These are phyloP conservation scores for Helianthus annuus DNA, from an alignment of 129 eudicot species.

Conservation along the genomic window HanXRQr2.0-SUNRISE NC_035440.2:138207315-138207814, in stretches of 20 bases:
- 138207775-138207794: constrained; percentile 7
- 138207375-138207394: no score
- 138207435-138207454: neutral
- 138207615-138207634: neutral
- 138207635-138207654: neutral
- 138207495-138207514: neutral
- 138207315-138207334: no score
- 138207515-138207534: neutral
- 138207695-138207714: constrained; percentile 31
- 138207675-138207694: constrained; percentile 20
- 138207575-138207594: neutral
- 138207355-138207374: no score
- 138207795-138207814: constrained; percentile 50
- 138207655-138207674: neutral
- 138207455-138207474: neutral
- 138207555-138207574: neutral
- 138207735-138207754: neutral
- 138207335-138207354: no score
- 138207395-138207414: no score
- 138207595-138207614: neutral
- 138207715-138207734: constrained; percentile 7
- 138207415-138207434: no score
- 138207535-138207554: neutral
- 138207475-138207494: neutral
- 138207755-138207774: constrained; percentile 17